phyloP scores from a whole-genome alignment of 1,284 basidiomycete genomes.

The Trichosporon sp. region DNA sequence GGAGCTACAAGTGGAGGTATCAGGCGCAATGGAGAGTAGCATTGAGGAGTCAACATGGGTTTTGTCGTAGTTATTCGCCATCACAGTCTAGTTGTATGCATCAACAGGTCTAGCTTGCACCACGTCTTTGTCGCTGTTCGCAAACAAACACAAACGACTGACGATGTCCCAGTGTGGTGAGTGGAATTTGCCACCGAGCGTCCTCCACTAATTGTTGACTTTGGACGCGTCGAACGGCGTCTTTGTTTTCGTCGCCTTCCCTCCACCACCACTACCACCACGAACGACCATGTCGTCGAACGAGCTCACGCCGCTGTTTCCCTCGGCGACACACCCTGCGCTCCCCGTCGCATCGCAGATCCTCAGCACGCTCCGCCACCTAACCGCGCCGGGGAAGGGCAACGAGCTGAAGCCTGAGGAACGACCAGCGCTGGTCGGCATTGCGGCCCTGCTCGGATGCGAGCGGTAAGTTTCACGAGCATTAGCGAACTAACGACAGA shows the following conservation, averaged over 20 bases:
- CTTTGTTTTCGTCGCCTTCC: not conserved
- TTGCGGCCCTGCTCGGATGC: slow-evolving; percentile 52
- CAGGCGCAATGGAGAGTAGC: not conserved
- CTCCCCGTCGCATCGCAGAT: slow-evolving; percentile 47
- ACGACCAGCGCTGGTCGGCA: slow-evolving; percentile 50
- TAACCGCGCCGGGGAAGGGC: slow-evolving; percentile 48
- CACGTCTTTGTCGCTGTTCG: not conserved
- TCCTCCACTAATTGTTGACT: not conserved
- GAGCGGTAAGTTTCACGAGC: slow-evolving; percentile 45
- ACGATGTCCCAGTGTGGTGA: not conserved
- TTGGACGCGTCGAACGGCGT: not conserved
- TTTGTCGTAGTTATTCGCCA: not conserved
- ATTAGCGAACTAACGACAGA: slow-evolving; percentile 28
- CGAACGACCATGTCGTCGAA: slow-evolving; percentile 39
- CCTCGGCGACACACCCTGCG: slow-evolving; percentile 49
- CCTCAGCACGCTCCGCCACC: slow-evolving; percentile 46
- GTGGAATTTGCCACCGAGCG: slow-evolving; percentile 10
- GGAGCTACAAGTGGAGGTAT: too few species aligned
- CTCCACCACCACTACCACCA: not conserved
- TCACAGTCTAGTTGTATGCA: slow-evolving; percentile 15
- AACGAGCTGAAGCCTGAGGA: slow-evolving; percentile 48
- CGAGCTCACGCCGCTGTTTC: slow-evolving; percentile 51
- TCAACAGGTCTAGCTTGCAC: not conserved
- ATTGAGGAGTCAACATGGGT: not conserved
- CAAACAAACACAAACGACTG: not conserved